Conservation (phyloP, 495 filamentous ascomycete species). For the Lasiosphaeria miniovina region DNA sequence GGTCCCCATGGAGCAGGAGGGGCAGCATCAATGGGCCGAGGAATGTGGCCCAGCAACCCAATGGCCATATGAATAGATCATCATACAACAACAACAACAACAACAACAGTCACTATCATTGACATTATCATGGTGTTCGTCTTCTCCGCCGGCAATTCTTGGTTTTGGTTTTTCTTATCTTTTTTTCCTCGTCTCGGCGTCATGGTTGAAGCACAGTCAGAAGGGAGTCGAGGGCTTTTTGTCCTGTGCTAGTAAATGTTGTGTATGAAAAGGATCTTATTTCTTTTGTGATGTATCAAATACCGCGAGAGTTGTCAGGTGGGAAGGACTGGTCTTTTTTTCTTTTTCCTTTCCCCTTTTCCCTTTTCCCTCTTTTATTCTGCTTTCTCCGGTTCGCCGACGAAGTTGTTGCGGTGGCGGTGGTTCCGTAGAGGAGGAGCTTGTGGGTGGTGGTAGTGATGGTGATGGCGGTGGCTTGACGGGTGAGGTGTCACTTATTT, state of each 20-base stretch:
- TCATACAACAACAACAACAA: no score
- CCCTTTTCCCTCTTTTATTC: neutral
- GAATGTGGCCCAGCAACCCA: no score
- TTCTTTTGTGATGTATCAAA: conserved; percentile 9
- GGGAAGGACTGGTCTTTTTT: neutral
- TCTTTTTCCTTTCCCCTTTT: no score
- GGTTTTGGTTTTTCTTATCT: conserved; percentile 2
- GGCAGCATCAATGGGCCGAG: no score
- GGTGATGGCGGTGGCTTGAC: no score
- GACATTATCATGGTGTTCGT: neutral
- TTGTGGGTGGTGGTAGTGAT: no score
- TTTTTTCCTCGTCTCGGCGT: conserved; percentile 11
- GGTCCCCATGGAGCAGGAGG: neutral
- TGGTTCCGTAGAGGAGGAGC: no score
- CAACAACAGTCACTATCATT: no score
- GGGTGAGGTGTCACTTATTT: no score
- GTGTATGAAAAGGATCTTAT: conserved; percentile 19
- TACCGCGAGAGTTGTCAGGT: conserved; percentile 2
- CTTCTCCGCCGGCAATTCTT: neutral
- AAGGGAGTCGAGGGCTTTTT: conserved; percentile 1
- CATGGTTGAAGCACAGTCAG: conserved; percentile 10
- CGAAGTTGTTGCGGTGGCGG: no score
- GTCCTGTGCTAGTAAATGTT: conserved; percentile 8
- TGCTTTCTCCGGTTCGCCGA: no score
- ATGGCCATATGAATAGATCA: no score